Base-by-base conservation (phyloP, 805 yeast species). In the Starmerella apis region DNA sequence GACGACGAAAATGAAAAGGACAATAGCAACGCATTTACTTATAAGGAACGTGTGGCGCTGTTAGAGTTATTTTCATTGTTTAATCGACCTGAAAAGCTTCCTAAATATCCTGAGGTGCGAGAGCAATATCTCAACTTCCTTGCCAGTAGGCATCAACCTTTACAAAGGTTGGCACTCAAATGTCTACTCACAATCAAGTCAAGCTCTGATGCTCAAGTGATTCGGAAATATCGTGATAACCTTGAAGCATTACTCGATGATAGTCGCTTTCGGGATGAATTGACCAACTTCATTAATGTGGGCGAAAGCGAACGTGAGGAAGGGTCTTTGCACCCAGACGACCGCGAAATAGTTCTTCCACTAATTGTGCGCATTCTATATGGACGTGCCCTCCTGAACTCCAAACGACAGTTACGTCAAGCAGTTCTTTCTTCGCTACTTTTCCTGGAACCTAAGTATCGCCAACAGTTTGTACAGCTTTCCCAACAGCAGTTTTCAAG, bases 321-420 rank as follows among this genome's bases (percentile, higher is more conserved):
- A 16, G 58, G 52, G 9, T 65, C 72, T 2, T 71, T 87, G 48
- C 86, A 83, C 54, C 72, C 70, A 7, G 70, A 70, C 3, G 96
- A 92, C 61, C 68, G 74, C 14, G 68, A 63, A 2, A 64, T 54
- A 1, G 72, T 90, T 2, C 76, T 86, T 76, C 92, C 94, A 1
- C 60, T 84, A 27, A 73, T 87, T 3, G 62, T 87, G 44, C 69
- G 96, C 56, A 81, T 92, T 23, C 68, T 92, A 19, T 90, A 81
- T 65, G 97, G 97, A 8, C 74, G 94, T 50, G 86, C 87, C 8
- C 94, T 86, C 65, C 74, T 81, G 63, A 86, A 86, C 52, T 75
- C 80, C 25, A 84, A 84, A 61, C 75, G 77, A 49, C 80, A 87
- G 28, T 75, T 83, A 56, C 83, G 86, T 55, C 74, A 63, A 35